Base-by-base conservation (phyloP, 371 early-diverging fungal genomes). In the Nematocida ausubeli region DNA sequence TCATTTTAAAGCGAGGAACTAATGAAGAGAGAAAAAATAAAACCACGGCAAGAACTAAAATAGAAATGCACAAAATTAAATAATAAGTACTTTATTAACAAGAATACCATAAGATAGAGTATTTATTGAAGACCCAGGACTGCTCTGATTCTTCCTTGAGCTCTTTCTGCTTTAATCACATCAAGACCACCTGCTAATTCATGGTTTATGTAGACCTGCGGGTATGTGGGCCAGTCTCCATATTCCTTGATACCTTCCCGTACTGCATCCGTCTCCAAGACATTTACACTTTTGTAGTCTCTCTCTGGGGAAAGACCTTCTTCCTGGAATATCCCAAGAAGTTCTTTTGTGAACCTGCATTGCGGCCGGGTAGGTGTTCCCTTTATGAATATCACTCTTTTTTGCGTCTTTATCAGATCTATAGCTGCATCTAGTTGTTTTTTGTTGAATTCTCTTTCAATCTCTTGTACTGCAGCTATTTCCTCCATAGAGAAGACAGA, bases 111-210 rank as follows among this genome's bases (percentile, higher is more conserved):
- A n/a, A n/a, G n/a, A n/a, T n/a, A n/a, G n/a, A n/a, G n/a, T n/a
- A n/a, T n/a, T 55, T 30, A 55, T 24, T 26, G 19, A 9, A 55
- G 12, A 22, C 24, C 39, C 60, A 60, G 37, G 24, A 14, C 7
- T 12, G 14, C 9, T 34, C 28, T 60, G 6, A 80, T 24, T 12
- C 14, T 80, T 32, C 64, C 64, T 24, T 60, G 78, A 2, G 1
- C 73, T 32, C 51, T 56, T 34, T 56, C 64, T 42, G 3, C 47
- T 82, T 91, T 92, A 62, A 96, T 72, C 73, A 94, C 93, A 83
- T 98, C 96, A 83, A 91, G 91, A 12, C 98, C 98, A 49, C 96
- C 96, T 65, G 95, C 87, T 84, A 98, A 94, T 85, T 93, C 92
- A 69, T 94, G 93, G 84, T 93, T 91, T 83, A 95, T 88, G 82